Percentiles rank a stretch among this genome's conserved stretches.
phyloP scores from a whole-genome alignment of 2,329 filamentous ascomycete genomes.

The Chrysosporium queenslandicum region DNA sequence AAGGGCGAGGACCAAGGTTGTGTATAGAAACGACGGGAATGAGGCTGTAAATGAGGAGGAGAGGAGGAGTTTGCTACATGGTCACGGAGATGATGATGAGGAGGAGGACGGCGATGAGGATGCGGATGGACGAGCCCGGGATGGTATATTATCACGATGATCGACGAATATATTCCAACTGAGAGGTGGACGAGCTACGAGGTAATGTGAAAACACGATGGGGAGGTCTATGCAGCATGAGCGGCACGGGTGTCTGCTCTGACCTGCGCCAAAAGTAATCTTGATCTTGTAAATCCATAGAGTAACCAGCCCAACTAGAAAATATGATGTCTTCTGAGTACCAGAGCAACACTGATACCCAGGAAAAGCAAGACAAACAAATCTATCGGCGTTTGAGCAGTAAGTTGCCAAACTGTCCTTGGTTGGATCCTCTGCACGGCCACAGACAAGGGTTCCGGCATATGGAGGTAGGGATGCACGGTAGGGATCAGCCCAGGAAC shows the following conservation, averaged over 20 bases:
- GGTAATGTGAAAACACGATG: neutral
- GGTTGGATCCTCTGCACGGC: no score
- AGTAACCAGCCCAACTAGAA: no score
- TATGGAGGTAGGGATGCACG: no score
- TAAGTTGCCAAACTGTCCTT: no score
- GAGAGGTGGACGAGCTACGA: neutral
- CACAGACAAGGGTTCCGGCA: no score
- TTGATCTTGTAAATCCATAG: neutral
- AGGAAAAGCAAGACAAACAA: no score
- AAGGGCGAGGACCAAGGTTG: constrained; percentile 12
- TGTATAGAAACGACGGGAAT: constrained; percentile 13
- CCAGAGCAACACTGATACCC: no score
- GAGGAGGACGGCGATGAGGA: neutral
- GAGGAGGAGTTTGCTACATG: constrained; percentile 5
- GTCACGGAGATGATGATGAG: neutral
- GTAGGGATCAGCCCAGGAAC: no score
- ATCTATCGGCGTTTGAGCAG: no score
- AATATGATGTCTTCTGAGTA: no score
- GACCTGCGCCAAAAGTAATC: neutral
- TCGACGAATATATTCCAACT: neutral
- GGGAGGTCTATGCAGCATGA: neutral
- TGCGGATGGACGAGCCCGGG: neutral
- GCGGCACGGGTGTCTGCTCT: no score
- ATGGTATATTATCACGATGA: neutral
- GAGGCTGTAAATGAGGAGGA: constrained; percentile 9